phyloP scores from a whole-genome alignment of 148 eudicot species.

The Vaccinium darrowii region DNA sequence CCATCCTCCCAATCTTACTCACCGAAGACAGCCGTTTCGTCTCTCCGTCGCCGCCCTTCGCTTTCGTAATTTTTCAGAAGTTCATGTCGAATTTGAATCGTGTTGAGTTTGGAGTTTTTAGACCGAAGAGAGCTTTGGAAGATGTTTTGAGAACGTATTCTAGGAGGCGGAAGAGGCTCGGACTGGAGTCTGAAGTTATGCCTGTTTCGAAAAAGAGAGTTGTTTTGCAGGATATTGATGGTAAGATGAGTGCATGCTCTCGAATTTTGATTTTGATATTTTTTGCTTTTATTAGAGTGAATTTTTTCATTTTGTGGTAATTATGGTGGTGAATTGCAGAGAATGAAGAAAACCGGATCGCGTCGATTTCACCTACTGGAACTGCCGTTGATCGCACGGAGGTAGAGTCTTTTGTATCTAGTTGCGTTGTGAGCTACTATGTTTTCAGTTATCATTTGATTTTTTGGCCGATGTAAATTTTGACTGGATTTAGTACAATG shows the following conservation, averaged over 20 bases:
- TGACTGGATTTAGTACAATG: background rate
- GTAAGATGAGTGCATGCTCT: conserved; percentile 20
- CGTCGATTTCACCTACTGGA: background rate
- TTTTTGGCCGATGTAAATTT: background rate
- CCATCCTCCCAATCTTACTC: conserved; percentile 52
- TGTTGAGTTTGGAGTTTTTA: conserved; percentile 16
- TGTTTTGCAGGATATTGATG: conserved; percentile 20
- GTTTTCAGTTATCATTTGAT: background rate
- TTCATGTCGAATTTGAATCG: conserved; percentile 30
- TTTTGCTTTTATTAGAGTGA: background rate
- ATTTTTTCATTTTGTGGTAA: background rate
- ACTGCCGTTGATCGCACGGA: conserved; percentile 2
- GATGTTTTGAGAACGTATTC: conserved; percentile 37
- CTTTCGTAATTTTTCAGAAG: conserved; percentile 26
- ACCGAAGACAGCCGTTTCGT: conserved; percentile 26
- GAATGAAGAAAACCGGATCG: conserved; percentile 5
- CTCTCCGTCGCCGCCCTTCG: conserved; percentile 29
- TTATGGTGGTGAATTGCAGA: conserved; percentile 8
- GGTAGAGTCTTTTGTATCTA: background rate
- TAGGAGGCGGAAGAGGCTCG: conserved; percentile 46
- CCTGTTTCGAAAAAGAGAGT: conserved; percentile 30
- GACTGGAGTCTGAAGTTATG: conserved; percentile 18
- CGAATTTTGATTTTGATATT: background rate
- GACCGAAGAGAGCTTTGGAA: conserved; percentile 17
- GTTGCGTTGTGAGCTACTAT: background rate